Base-by-base conservation (phyloP, 192 early-diverging fungal genomes). In the Entomortierella chlamydospora region DNA sequence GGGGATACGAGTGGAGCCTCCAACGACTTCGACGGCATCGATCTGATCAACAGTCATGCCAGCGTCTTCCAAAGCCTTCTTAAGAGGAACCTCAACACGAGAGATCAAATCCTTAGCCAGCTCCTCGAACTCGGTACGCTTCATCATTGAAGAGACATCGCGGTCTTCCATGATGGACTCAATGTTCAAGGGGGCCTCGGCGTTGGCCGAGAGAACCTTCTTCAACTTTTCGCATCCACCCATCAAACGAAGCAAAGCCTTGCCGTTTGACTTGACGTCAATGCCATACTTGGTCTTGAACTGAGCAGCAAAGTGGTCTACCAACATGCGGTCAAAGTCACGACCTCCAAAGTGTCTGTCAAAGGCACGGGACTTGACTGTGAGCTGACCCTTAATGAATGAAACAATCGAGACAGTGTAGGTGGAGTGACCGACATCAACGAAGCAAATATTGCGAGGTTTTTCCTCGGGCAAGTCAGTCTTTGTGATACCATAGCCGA, bases 401-500 rank as follows among this genome's bases (percentile, higher is more conserved):
- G 95, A 89, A 17, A 97, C 98, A 28, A 97, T 87, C 34, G 93
- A 85, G 63, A 95, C 93, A 66, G 91, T 91, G 87, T 90, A 93
- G 57, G 89, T 87, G 56, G 95, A 95, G 89, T 98, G 93, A 57
- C 98, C 98, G 49, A 98, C 87, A 84, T 99, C 97, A 52, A 96
- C 94, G 83, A 99, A 94, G 61, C 92, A 93, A 45, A 99, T 94
- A 72, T 92, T 94, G 58, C 93, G 91, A 62, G 97, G 91, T 77
- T 92, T 91, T 54, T 96, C 96, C 87, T 99, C 96, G 69, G 98
- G 98, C 59, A 99, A 88, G 82, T 99, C 98, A 29, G 88, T 89
- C 88, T 97, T 97, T 73, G 98, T 99, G 84, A 99, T 98, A 83
- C 98, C 98, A 78, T 99, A 99, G 55, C 94, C 98, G 64, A 99